These are phyloP conservation scores for Sphagnurus paluster DNA, from an alignment of 1,284 basidiomycete genomes.

Conservation along the genomic window DNA sequence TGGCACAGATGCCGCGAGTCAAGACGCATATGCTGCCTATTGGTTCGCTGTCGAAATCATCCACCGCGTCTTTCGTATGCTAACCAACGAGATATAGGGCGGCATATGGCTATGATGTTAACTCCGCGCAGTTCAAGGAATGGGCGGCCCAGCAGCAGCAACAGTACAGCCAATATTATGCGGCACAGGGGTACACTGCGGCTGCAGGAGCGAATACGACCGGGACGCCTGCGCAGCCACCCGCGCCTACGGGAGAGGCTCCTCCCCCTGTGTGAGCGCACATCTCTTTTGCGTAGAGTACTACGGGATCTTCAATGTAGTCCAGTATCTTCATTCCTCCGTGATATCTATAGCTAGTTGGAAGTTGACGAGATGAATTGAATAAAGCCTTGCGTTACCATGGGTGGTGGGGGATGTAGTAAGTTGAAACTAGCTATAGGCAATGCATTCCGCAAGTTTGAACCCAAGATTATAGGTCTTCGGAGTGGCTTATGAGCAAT, in stretches of 20 bases:
- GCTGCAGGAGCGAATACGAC: slow-evolving; percentile 8
- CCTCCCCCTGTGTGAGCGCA: no score
- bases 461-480: no score
- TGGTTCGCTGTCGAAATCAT: slow-evolving; percentile 55
- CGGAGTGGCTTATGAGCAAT: no score
- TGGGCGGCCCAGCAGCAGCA: slow-evolving; percentile 71
- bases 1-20: slow-evolving; percentile 54
- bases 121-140: slow-evolving; percentile 76
- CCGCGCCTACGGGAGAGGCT: slow-evolving; percentile 20
- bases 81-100: slow-evolving; percentile 54
- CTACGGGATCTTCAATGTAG: no score
- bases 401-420: no score
- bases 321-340: no score
- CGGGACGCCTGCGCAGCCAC: slow-evolving; percentile 5
- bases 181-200: slow-evolving; percentile 29
- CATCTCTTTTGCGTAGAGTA: no score
- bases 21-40: slow-evolving; percentile 70
- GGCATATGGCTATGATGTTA: slow-evolving; percentile 88
- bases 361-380: no score
- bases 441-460: no score
- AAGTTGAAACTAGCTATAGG: no score
- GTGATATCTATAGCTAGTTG: no score
- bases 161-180: slow-evolving; percentile 75
- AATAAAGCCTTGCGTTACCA: no score
- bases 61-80: background rate